Conservation (phyloP, 1,284 basidiomycete genomes). For the Moniliophthora roreri region DNA sequence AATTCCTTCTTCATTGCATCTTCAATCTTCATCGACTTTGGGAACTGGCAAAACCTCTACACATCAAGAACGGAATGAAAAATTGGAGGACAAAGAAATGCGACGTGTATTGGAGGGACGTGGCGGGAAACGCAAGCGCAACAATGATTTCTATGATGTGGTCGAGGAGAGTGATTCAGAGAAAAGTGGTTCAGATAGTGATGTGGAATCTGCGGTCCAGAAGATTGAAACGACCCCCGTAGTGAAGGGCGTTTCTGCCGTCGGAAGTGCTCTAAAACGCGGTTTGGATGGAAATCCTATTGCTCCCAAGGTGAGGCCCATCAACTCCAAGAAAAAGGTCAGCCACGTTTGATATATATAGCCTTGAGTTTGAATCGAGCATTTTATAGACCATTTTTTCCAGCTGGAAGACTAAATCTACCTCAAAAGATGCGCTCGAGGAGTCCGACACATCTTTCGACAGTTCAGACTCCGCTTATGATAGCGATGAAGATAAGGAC, state of each 20-base stretch:
- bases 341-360: slow-evolving; percentile 11
- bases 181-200: slow-evolving; percentile 30
- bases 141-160: slow-evolving; percentile 32
- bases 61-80: slow-evolving; percentile 58
- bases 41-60: slow-evolving; percentile 68
- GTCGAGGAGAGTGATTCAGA: slow-evolving; percentile 18
- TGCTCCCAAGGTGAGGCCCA: slow-evolving; percentile 45
- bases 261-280: slow-evolving; percentile 61
- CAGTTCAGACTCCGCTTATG: slow-evolving; percentile 72
- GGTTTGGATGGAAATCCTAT: slow-evolving; percentile 57
- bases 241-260: slow-evolving; percentile 3
- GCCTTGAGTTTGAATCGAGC: neutral
- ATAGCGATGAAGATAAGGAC: slow-evolving; percentile 39
- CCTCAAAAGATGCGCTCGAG: slow-evolving; percentile 14
- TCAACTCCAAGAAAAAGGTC: slow-evolving; percentile 43
- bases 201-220: slow-evolving; percentile 36
- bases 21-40: slow-evolving; percentile 78
- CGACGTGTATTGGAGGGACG: slow-evolving; percentile 51
- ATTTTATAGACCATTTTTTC: slow-evolving; percentile 34
- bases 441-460: slow-evolving; percentile 69
- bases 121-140: slow-evolving; percentile 46
- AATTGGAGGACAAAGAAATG: slow-evolving; percentile 59
- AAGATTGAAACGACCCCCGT: neutral
- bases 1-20: slow-evolving; percentile 50
- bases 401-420: slow-evolving; percentile 36